Evolutionary conservation across 2,329 filamentous ascomycete genomes (phyloP), one percentile per base, ranked within the genome.

Genomic region (Phaeosphaeriaceae sp.): DNA sequence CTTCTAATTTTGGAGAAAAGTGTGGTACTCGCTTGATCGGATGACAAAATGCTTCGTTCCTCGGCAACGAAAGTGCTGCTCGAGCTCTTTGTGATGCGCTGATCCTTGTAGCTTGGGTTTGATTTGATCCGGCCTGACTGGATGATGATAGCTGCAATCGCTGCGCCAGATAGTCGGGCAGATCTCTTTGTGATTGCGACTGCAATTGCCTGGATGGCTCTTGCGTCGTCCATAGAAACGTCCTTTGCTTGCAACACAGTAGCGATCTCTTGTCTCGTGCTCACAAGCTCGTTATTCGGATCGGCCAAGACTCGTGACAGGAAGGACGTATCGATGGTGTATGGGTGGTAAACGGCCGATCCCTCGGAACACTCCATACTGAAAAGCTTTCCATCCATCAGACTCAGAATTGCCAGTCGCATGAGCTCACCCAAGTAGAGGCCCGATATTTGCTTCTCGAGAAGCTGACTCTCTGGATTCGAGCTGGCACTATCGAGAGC

Each of bases 401-500:
- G 40, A 94, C 86, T 83, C 44, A 93, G 75, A 19, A 96, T 80
- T 15, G 88, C 87, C 44, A 91, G 83, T 45, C 93, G 89, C 55
- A 96, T 84, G 62, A 97, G 93, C 78, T 97, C 93, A 53, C 93
- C 93, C 36, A 97, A 80, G 81, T 97, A 97, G 93, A 97, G 97
- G 73, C 93, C 93, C 0, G 92, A 96, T 73, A 53, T 21, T 6
- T 17, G 36, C 20, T 53, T 53, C 25, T 53, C 50, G 40, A 97
- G 97, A 90, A 97, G 96, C 75, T 97, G 93, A 60, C 95, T 86
- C 19, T 93, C 93, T 0, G 92, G 93, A 78, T 97, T 97, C 68
- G 91, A 87, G 68, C 89, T 93, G 54, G 88, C 86, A 53, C 81
- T 80, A 76, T 97, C 93, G 20, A 97, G 83, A 49, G 86, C 83